Base-by-base conservation (phyloP, 1,284 basidiomycete species). In the Puccinia coronata region DNA sequence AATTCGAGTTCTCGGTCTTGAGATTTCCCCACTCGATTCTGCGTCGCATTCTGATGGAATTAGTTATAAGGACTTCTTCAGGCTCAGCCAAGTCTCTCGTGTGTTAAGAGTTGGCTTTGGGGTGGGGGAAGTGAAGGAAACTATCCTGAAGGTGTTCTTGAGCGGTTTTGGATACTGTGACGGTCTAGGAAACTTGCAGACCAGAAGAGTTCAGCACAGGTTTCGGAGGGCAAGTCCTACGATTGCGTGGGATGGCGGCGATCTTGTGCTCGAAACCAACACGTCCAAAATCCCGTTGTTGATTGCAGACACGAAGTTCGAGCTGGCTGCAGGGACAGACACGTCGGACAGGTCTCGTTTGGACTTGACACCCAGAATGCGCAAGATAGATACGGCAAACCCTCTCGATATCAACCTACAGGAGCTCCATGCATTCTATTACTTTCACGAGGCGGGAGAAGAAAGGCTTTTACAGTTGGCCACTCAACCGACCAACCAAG, bases 81-180 rank as follows among this genome's bases (percentile, higher is more conserved):
- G 41, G 11, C 63, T 67, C 41, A 47, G n/a, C 25, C 63, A 67
- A 67, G 63, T 67, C 41, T 67, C 63, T 12, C 39, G 41, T 47
- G 41, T 67, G n/a, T 28, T 67, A 23, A 67, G 63, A 47, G 25
- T 28, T 20, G 63, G 63, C 41, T 67, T 67, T 47, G 41, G n/a
- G 20, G 18, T 25, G 0, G 63, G 41, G 11, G 41, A 67, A 47
- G 63, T 47, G 3, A 43, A 67, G 18, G 41, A 67, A 43, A 47
- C 41, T 18, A 43, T 67, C 23, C 63, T 67, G 16, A 47, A 47
- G 23, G 63, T 67, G 41, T 67, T 67, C 63, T 41, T 67, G 63
- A 28, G 63, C 47, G 41, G 47, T 12, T 41, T 67, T 12, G 41
- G 41, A 67, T 67, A 47, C 41, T 28, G 63, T 12, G 23, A 28